Percentiles rank a stretch among this genome's conserved stretches.
phyloP scores from a whole-genome alignment of 148 eudicot genomes.

The Arbutus unedo region DNA sequence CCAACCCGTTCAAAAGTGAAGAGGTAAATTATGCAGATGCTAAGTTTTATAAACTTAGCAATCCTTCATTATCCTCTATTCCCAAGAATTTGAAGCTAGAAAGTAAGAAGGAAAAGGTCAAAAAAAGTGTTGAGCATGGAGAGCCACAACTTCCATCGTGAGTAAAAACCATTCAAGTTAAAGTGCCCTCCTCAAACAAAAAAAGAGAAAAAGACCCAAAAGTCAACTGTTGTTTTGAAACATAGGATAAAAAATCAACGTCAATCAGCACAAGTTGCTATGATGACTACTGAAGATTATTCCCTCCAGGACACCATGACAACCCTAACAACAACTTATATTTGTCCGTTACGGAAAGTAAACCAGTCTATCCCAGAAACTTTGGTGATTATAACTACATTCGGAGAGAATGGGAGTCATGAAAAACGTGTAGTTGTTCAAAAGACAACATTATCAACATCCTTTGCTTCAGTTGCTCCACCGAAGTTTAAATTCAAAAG shows the following conservation, averaged over 20 bases:
- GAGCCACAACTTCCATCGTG: neutral
- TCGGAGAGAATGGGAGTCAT: neutral
- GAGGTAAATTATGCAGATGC: neutral
- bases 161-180: neutral
- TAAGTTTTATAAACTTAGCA: neutral
- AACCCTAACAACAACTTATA: neutral
- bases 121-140: too few relatives aligned
- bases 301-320: neutral
- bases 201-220: neutral
- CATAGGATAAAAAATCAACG: neutral
- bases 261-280: neutral
- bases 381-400: neutral
- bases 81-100: neutral
- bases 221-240: neutral
- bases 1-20: neutral
- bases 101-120: neutral
- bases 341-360: neutral
- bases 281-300: neutral
- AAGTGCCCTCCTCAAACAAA: neutral
- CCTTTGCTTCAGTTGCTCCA: neutral
- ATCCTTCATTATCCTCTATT: neutral
- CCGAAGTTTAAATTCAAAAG: neutral
- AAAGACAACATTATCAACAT: too few relatives aligned
- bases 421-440: neutral
- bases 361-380: neutral